Percentiles rank a stretch among this genome's conserved stretches.
These are phyloP conservation scores for Nyssa sinensis DNA, from an alignment of 148 eudicot genomes.

Conservation along the genomic window DNA sequence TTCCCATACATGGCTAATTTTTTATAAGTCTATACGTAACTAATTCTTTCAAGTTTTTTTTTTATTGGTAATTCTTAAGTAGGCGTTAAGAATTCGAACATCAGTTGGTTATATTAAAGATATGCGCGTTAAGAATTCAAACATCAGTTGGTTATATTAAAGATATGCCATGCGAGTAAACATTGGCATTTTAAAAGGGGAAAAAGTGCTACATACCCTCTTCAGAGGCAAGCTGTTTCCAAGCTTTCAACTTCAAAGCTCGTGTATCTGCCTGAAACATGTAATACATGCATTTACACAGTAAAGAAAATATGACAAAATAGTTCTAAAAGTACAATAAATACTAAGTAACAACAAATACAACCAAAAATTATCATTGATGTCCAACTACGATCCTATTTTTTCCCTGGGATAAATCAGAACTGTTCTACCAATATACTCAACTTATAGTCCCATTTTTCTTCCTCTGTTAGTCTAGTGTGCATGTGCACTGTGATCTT, in stretches of 20 bases:
- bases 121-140: no score
- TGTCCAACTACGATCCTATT: not conserved
- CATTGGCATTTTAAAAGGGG: not conserved
- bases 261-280: constrained; percentile 78
- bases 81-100: not conserved
- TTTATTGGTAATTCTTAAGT: no score
- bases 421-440: not conserved
- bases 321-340: not conserved
- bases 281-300: constrained; percentile 9
- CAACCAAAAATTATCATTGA: not conserved
- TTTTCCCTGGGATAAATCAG: not conserved
- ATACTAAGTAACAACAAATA: not conserved
- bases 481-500: not conserved
- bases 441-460: not conserved
- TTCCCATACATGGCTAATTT: not conserved
- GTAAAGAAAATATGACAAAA: not conserved
- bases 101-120: not conserved
- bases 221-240: constrained; percentile 90
- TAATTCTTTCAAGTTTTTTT: no score
- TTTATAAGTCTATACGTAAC: no score
- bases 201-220: constrained; percentile 49
- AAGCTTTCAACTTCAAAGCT: constrained; percentile 69
- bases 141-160: not conserved
- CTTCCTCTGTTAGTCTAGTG: not conserved
- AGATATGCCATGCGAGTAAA: not conserved